Evolutionary conservation across 1,139 yeast genomes (phyloP), one percentile per base, ranked within the genome.

Genomic region (Yamadazyma taylorii): DNA sequence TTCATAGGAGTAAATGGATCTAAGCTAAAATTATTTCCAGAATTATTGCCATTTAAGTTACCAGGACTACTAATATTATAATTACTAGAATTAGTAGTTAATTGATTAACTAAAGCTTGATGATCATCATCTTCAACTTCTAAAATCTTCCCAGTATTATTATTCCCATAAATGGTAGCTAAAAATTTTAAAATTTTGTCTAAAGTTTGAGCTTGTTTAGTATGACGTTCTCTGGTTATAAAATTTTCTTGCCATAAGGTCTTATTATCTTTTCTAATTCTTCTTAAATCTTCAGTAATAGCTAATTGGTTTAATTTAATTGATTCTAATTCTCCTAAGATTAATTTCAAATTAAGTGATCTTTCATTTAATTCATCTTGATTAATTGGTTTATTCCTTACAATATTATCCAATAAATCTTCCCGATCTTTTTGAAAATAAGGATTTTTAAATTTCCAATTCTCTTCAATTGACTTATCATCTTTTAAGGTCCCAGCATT

Each of bases 181-280:
- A 92, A 67, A 51, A 92, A 90, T 48, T 94, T 79, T 53, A 94
- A 66, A 32, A 92, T 92, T 51, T 87, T 85, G 50, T 89, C 96
- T 43, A 92, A 69, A 17, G 96, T 88, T 46, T 86, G 90, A 24
- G 90, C 81, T 56, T 92, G 98, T 30, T 83, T 74, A 47, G 83
- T 79, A 57, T 89, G 87, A 43, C 94, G 78, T 56, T 92, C 97
- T 39, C 97, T 70, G 4, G 94, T 84, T 39, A 82, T 66, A 53
- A 75, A 81, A 53, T 88, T 84, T 56, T 92, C 98, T 42, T 82
- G 81, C 98, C 98, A 92, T 36, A 92, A 66, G 50, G 88, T 65
- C 56, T 88, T 90, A 60, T 92, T 92, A 55, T 94, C 98, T 47
- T 82, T 83, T 45, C 90, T 75, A 27, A 92, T 80, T 42, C 97